A percentile compares a stretch with the other conserved stretches of the same genome.
These are phyloP conservation scores for Wickerhamomyces silvicola DNA, from an alignment of 805 yeast genomes.

Conservation along the genomic window DNA sequence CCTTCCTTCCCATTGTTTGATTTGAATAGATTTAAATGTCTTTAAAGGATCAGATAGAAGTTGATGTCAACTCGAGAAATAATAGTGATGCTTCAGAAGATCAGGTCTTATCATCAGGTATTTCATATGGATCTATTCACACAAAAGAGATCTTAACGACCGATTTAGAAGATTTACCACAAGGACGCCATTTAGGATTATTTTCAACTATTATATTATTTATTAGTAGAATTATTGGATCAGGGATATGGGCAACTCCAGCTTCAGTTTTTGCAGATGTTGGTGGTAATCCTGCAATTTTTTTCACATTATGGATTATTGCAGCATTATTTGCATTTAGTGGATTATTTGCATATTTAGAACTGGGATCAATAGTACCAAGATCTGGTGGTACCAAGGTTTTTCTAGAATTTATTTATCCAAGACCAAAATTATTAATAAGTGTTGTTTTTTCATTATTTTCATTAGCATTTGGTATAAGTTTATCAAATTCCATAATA, in stretches of 20 bases:
- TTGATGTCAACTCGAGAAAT: slow-evolving; percentile 11
- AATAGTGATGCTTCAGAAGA: slow-evolving; percentile 16
- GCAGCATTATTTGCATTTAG: slow-evolving; percentile 59
- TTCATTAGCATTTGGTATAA: slow-evolving; percentile 48
- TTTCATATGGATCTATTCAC: slow-evolving; percentile 1
- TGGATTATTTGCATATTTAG: slow-evolving; percentile 61
- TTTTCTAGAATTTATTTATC: slow-evolving; percentile 61
- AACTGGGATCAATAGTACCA: slow-evolving; percentile 65
- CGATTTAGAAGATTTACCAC: slow-evolving; percentile 37
- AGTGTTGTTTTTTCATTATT: slow-evolving; percentile 44
- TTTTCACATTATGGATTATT: slow-evolving; percentile 55
- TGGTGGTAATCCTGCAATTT: slow-evolving; percentile 60
- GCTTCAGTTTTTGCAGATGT: slow-evolving; percentile 57
- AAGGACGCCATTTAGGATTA: slow-evolving; percentile 68
- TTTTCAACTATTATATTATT: slow-evolving; percentile 60
- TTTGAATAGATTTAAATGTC: slow-evolving; percentile 1
- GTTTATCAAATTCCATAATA: slow-evolving; percentile 48
- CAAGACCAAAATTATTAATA: slow-evolving; percentile 49
- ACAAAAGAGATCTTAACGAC: neutral
- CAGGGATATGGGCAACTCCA: slow-evolving; percentile 73
- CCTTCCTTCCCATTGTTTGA: slow-evolving; percentile 1
- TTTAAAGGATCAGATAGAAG: slow-evolving; percentile 9
- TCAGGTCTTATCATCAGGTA: neutral
- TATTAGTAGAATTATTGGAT: slow-evolving; percentile 66
- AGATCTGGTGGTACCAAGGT: slow-evolving; percentile 73